Conservation (phyloP, 169 alveolate genomes). For the Eimeria sp. region DNA sequence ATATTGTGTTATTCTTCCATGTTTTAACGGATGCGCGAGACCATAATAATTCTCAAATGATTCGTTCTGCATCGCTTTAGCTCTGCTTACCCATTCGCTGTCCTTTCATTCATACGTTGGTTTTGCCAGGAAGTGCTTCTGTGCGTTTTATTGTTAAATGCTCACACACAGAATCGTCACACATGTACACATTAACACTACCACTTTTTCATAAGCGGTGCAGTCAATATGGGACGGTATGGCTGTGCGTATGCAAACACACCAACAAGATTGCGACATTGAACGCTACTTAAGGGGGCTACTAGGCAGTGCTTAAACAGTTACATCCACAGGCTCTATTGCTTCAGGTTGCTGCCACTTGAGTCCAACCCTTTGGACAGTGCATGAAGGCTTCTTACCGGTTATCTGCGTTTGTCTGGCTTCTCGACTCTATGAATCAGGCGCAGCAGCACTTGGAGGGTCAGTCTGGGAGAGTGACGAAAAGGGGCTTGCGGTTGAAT, state of each 20-base stretch:
- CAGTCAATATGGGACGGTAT: background rate
- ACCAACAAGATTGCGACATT: no score
- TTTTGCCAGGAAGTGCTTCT: background rate
- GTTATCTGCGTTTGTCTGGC: background rate
- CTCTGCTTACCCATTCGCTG: background rate
- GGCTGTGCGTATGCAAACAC: background rate
- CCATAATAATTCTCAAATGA: background rate
- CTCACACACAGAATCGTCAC: background rate
- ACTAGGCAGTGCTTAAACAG: background rate
- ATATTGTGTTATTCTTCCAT: background rate
- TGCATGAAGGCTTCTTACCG: background rate
- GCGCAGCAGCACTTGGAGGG: conserved; percentile 56
- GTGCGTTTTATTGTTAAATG: background rate
- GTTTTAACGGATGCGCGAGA: background rate
- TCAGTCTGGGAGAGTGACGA: conserved; percentile 11
- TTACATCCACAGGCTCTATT: background rate
- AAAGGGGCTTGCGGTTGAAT: conserved; percentile 34
- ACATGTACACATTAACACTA: background rate
- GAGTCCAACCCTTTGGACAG: no score
- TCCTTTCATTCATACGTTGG: background rate
- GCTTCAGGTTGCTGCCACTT: background rate
- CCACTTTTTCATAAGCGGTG: background rate
- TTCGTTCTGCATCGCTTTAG: background rate
- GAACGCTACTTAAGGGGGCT: background rate
- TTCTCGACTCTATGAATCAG: background rate